These are phyloP conservation scores for Marasmius tenuissimus DNA, from an alignment of 1,284 basidiomycete species.

Conservation along the genomic window DNA sequence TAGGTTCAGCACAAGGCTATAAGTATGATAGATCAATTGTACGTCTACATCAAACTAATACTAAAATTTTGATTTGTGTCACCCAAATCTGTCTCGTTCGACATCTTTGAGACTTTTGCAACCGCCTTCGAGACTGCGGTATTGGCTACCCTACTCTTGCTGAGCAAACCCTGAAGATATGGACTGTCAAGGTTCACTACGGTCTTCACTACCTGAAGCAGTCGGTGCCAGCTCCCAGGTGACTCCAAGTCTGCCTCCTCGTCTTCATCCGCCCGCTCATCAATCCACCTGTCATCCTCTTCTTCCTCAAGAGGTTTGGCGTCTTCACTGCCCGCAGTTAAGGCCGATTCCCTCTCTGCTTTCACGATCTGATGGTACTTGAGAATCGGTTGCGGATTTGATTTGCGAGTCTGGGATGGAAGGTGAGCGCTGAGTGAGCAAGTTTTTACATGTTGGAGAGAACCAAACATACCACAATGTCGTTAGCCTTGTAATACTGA, in stretches of 20 bases:
- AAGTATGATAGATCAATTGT: background rate
- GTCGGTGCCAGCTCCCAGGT: background rate
- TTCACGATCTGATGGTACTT: background rate
- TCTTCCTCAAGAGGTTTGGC: background rate
- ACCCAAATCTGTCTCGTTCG: background rate
- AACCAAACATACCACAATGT: background rate
- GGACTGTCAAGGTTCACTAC: background rate
- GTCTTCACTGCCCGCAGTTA: background rate
- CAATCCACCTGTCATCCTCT: background rate
- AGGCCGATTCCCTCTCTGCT: too few species aligned
- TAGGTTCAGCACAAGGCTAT: background rate
- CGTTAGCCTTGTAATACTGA: conserved; percentile 7
- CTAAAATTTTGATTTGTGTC: background rate
- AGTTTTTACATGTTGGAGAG: too few species aligned
- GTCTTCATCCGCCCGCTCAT: background rate
- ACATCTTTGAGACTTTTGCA: background rate
- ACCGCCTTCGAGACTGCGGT: background rate
- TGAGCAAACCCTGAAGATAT: background rate
- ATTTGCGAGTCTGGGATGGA: background rate
- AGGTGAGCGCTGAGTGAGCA: background rate
- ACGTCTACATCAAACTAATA: background rate
- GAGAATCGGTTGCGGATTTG: background rate
- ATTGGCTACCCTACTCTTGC: background rate
- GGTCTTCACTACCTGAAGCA: background rate
- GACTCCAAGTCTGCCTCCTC: background rate